Conservation (phyloP, 2,329 filamentous ascomycete species). For the Hymenoscyphus linearis region DNA sequence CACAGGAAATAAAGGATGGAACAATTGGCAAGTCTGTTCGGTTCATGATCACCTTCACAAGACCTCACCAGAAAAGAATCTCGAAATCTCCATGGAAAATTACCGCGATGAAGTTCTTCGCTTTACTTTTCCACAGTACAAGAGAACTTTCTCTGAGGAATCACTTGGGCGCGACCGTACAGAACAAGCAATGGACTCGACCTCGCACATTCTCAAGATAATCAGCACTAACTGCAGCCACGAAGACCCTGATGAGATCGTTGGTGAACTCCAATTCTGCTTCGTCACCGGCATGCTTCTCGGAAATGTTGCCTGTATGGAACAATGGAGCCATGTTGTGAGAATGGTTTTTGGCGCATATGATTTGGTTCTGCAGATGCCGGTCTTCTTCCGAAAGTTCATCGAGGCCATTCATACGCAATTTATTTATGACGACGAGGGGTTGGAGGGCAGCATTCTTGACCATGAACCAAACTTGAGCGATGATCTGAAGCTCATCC, state of each 20-base stretch:
- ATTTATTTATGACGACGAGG: constrained; percentile 46
- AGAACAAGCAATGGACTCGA: constrained; percentile 44
- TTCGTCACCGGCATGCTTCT: constrained; percentile 54
- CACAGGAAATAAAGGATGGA: constrained; percentile 36
- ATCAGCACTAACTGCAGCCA: constrained; percentile 34
- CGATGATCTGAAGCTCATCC: constrained; percentile 39
- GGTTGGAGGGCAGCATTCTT: constrained; percentile 41
- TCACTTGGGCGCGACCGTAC: constrained; percentile 35
- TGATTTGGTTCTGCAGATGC: constrained; percentile 38
- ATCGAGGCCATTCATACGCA: constrained; percentile 50
- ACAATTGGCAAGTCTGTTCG: constrained; percentile 50
- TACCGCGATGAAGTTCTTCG: constrained; percentile 40
- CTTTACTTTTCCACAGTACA: constrained; percentile 43
- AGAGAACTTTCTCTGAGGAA: constrained; percentile 39
- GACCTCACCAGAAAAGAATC: constrained; percentile 3
- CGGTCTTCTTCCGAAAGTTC: constrained; percentile 42
- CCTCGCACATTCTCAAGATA: constrained; percentile 40
- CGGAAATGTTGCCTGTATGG: constrained; percentile 53
- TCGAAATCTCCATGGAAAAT: constrained; percentile 32
- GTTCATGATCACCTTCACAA: constrained; percentile 41
- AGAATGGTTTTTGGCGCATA: constrained; percentile 48
- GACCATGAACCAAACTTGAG: constrained; percentile 30
- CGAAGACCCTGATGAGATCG: constrained; percentile 39
- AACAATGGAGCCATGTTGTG: constrained; percentile 57
- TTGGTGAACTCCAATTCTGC: constrained; percentile 57